phyloP scores from a whole-genome alignment of 768 basidiomycete genomes.

The Suillus fuscotomentosus region DNA sequence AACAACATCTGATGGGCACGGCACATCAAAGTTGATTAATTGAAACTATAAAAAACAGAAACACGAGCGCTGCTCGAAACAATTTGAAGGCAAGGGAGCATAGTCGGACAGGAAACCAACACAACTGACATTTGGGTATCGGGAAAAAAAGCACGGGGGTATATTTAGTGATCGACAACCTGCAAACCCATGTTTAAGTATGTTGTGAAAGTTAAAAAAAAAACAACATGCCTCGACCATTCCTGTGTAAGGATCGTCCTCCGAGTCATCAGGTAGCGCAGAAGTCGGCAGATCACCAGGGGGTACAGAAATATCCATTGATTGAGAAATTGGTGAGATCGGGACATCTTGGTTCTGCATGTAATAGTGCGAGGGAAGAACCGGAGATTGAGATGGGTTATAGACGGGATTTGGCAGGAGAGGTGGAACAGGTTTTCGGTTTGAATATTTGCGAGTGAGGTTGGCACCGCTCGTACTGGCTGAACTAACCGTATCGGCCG shows the following conservation, averaged over 20 bases:
- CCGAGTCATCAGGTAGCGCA: constrained; percentile 8
- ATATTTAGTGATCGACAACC: constrained; percentile 3
- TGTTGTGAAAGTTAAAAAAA: neutral
- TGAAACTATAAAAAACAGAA: constrained; percentile 3
- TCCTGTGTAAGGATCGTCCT: constrained; percentile 6
- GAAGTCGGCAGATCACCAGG: neutral
- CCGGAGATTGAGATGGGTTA: constrained; percentile 22
- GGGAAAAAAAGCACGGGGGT: neutral
- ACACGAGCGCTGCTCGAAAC: constrained; percentile 15
- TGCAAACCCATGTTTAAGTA: neutral
- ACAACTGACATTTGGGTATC: neutral
- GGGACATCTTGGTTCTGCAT: constrained; percentile 5
- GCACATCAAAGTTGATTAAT: constrained; percentile 13
- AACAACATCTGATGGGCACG: constrained; percentile 14
- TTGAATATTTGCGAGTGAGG: constrained; percentile 32
- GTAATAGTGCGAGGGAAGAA: constrained; percentile 21
- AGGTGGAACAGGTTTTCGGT: constrained; percentile 33
- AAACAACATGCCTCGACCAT: constrained; percentile 11
- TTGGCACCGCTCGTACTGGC: constrained; percentile 23
- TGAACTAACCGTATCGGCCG: constrained; percentile 9
- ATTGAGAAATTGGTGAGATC: neutral
- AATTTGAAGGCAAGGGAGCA: constrained; percentile 11
- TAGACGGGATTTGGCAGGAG: constrained; percentile 20
- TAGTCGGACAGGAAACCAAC: neutral
- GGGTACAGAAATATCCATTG: neutral